Evolutionary conservation across 805 yeast genomes (phyloP), one percentile per base, ranked within the genome.

Genomic region (Spathaspora passalidarum): DNA sequence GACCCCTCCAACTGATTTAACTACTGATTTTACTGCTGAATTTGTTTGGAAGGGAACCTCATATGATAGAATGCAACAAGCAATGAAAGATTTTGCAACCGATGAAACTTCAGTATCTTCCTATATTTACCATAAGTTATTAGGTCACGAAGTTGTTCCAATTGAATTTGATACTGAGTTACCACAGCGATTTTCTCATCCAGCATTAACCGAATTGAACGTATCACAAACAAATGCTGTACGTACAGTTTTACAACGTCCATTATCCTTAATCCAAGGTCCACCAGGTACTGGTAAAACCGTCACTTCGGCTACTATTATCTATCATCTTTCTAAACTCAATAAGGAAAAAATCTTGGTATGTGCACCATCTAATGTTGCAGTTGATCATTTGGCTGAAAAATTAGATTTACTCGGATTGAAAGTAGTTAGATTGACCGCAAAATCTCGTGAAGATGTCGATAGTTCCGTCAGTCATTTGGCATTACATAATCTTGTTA

Each of bases 301-400:
- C 0, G 95, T 88, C 13, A 90, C 96, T 0, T 88, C 96, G 0
- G 92, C 96, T 1, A 84, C 96, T 0, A 87, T 91, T 47, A 79
- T 90, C 23, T 84, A 87, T 55, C 96, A 88, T 56, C 68, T 89
- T 44, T 73, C 82, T 2, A 79, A 80, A 48, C 58, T 82, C 49
- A 80, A 79, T 54, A 78, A 79, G 45, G 82, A 80, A 40, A 79
- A 80, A 50, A 81, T 90, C 7, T 72, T 91, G 35, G 97, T 90
- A 2, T 88, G 96, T 72, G 97, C 97, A 2, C 97, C 97, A 18
- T 90, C 96, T 17, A 91, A 91, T 63, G 92, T 91, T 42, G 97
- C 97, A 0, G 96, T 88, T 25, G 97, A 91, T 62, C 96, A 91
- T 68, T 73, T 91, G 46, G 88, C 96, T 2, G 76, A 75, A 8